Evolutionary conservation across 2,329 filamentous ascomycete genomes (phyloP).

Genomic region (Aspergillus phoenicis): DNA sequence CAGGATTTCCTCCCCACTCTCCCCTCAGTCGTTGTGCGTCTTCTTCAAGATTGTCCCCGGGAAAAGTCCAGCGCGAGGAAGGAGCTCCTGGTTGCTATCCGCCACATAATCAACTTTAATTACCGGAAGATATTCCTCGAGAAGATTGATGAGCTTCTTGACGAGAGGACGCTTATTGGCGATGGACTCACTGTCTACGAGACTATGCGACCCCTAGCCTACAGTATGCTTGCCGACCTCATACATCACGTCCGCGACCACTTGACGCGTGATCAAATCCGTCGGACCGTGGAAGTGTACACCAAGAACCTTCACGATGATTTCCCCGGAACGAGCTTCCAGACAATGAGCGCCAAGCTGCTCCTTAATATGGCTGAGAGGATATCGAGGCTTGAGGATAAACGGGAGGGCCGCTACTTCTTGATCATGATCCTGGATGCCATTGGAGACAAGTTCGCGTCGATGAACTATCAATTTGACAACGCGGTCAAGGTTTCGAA

Average conservation of each 20-base stretch:
- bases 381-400: conserved; percentile 91
- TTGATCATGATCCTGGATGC: conserved; percentile 97
- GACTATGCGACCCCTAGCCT: conserved; percentile 91
- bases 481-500: conserved; percentile 95
- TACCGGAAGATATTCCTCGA: conserved; percentile 92
- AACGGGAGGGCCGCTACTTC: conserved; percentile 91
- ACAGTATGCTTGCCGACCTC: conserved; percentile 96
- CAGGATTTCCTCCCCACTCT: conserved; percentile 84
- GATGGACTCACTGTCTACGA: conserved; percentile 97
- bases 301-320: conserved; percentile 94
- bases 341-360: conserved; percentile 98
- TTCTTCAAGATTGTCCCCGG: conserved; percentile 89
- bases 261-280: conserved; percentile 86
- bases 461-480: conserved; percentile 94
- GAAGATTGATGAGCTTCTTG: conserved; percentile 92
- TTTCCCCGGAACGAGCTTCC: conserved; percentile 96
- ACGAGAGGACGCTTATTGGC: conserved; percentile 90
- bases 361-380: conserved; percentile 97
- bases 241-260: conserved; percentile 95
- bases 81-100: conserved; percentile 91
- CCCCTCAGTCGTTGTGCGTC: conserved; percentile 84
- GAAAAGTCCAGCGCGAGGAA: conserved; percentile 94
- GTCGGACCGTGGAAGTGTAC: conserved; percentile 94
- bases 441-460: conserved; percentile 95
- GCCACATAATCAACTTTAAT: conserved; percentile 99